Percentiles rank a stretch among this genome's conserved stretches.
These are phyloP conservation scores for Ophiostoma perfectum DNA, from an alignment of 2,329 filamentous ascomycete species.

Conservation along the genomic window DNA sequence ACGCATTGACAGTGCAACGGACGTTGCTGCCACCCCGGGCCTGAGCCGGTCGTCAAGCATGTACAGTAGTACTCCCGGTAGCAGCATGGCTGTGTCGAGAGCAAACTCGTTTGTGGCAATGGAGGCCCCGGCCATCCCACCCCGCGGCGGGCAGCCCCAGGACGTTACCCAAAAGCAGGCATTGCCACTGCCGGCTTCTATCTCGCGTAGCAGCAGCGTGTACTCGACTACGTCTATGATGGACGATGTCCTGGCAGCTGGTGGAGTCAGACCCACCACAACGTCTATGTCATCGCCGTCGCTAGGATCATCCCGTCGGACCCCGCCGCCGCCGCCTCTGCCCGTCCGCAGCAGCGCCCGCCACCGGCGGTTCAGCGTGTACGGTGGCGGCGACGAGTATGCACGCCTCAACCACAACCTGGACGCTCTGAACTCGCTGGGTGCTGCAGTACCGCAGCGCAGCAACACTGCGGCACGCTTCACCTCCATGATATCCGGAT, in stretches of 20 bases:
- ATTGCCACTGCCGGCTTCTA: neutral
- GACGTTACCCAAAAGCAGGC: neutral
- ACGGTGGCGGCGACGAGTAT: slow-evolving; percentile 24
- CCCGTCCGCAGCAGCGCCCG: slow-evolving; percentile 19
- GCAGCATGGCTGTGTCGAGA: slow-evolving; percentile 6
- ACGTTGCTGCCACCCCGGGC: neutral
- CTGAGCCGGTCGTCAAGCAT: slow-evolving; percentile 20
- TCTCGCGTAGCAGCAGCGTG: slow-evolving; percentile 22
- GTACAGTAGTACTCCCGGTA: slow-evolving; percentile 14
- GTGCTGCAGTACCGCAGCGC: neutral
- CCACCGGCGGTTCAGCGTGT: slow-evolving; percentile 25
- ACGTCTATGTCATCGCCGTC: neutral
- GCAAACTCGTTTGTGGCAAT: neutral
- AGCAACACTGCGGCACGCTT: slow-evolving; percentile 4
- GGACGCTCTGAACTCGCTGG: neutral
- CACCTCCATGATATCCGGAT: neutral
- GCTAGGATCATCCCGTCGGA: neutral
- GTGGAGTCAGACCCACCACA: too few relatives aligned
- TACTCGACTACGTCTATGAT: slow-evolving; percentile 17
- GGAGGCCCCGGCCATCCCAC: slow-evolving; percentile 16
- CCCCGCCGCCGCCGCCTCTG: slow-evolving; percentile 14
- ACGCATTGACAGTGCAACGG: neutral
- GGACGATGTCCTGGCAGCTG: neutral
- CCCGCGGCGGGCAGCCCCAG: slow-evolving; percentile 10
- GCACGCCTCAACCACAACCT: neutral